Conservation (phyloP, 1,139 yeast species). For the Scheffersomyces quercinus region DNA sequence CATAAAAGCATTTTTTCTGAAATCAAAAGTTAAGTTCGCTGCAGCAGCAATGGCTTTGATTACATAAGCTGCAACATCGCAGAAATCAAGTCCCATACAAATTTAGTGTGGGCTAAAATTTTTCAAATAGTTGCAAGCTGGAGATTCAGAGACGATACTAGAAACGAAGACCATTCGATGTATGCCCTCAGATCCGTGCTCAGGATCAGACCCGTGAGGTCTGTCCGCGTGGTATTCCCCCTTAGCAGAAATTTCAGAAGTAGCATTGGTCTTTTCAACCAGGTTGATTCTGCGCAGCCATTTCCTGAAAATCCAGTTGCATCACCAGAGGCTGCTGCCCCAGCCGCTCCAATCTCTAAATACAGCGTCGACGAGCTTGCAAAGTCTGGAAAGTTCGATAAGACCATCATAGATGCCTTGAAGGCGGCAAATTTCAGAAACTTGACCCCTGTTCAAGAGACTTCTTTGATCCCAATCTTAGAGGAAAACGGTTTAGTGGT, state of each 20-base stretch:
- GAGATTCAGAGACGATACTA: too few species aligned
- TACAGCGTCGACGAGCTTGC: constrained; percentile 5
- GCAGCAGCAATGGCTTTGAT: too few species aligned
- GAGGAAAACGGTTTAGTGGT: constrained; percentile 70
- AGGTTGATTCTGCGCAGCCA: neutral
- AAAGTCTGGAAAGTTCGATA: constrained; percentile 10
- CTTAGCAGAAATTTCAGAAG: neutral
- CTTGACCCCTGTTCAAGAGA: constrained; percentile 80
- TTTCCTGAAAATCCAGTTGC: neutral
- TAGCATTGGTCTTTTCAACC: neutral
- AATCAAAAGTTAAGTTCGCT: too few species aligned
- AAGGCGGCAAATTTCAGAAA: constrained; percentile 41
- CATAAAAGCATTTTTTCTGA: too few species aligned
- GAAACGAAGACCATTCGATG: neutral
- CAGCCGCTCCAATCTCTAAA: neutral
- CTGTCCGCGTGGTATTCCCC: neutral
- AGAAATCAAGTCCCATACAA: too few species aligned
- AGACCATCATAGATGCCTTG: constrained; percentile 29
- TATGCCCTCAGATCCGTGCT: constrained; percentile 1
- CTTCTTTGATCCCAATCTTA: constrained; percentile 68
- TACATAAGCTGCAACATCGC: too few species aligned
- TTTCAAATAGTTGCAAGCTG: too few species aligned
- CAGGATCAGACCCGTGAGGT: neutral
- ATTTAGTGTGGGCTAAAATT: too few species aligned
- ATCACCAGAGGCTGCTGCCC: neutral